Evolutionary conservation across 129 eudicot species (phyloP).

Genomic region (Tanacetum coccineum): DNA sequence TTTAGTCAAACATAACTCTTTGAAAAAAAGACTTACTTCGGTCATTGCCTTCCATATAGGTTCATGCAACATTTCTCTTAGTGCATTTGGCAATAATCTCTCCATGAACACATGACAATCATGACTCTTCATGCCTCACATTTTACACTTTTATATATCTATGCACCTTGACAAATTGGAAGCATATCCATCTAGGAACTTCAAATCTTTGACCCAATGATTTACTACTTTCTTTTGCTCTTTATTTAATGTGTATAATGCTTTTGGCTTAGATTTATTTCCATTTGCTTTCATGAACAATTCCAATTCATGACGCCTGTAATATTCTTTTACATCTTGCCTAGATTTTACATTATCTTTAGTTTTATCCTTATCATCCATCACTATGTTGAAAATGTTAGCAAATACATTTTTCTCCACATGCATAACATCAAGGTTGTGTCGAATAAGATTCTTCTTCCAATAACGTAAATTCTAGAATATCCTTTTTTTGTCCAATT

Average conservation of each 20-base stretch:
- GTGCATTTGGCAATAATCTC: neutral
- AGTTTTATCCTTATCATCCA: conserved; percentile 22
- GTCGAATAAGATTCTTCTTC: neutral
- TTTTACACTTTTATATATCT: neutral
- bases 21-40: neutral
- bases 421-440: neutral
- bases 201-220: neutral
- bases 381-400: conserved; percentile 15
- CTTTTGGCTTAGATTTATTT: neutral
- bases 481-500: conserved; percentile 17
- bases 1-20: neutral
- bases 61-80: neutral
- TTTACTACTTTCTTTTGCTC: neutral
- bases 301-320: neutral
- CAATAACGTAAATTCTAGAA: conserved; percentile 25
- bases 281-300: neutral
- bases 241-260: neutral
- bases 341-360: neutral
- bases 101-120: too few species aligned
- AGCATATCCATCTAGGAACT: neutral
- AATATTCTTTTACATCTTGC: neutral
- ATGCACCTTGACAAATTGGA: neutral
- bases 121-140: too few species aligned
- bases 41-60: neutral
- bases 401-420: conserved; percentile 21